Evolutionary conservation across 225 moss, liverwort and hornwort genomes (phyloP), one percentile per base, ranked within the genome.

Genomic region (Bryum argenteum): DNA sequence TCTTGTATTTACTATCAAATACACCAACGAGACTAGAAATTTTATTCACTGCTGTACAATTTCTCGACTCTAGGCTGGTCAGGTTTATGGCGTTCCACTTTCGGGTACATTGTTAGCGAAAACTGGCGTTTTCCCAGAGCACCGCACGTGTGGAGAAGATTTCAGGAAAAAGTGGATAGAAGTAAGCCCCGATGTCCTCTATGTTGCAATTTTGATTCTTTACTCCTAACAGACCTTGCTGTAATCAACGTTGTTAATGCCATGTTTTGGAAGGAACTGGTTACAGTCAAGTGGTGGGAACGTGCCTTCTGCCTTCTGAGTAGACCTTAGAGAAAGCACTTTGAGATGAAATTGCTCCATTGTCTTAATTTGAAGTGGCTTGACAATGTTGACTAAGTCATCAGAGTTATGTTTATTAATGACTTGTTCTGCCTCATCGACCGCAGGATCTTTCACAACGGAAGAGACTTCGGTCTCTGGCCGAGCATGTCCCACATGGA

Each of bases 91-190:
- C 6, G 81, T 94, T 65, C 82, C 98, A 38, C 91, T 98, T 64
- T 87, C 84, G 52, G 92, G 98, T 23, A 21, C 72, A 10, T 79
- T 91, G 61, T 73, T 98, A 72, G 82, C 82, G 19, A 98, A 94
- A 82, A 76, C 84, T 55, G 94, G 94, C 16, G 52, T 84, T 66
- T 92, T 87, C 63, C 98, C 98, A 9, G 98, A 98, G 88, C 87
- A 87, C 19, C 89, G 91, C 47, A 82, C 81, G 5, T 89, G 80
- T 71, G 92, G 91, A 63, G 98, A 98, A 75, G 98, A 98, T 74
- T 94, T 89, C 73, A 83, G 84, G 77, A 92, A 87, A 75, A 98
- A 92, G 83, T 98, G 94, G 94, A 87, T 98, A 73, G 98, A 98
- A 80, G 92, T 79, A 79, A 78, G 79, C 75, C 74, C 20, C 23